Conservation (phyloP, 78 protist genomes). For the Planoprotostelium fungivorum region DNA sequence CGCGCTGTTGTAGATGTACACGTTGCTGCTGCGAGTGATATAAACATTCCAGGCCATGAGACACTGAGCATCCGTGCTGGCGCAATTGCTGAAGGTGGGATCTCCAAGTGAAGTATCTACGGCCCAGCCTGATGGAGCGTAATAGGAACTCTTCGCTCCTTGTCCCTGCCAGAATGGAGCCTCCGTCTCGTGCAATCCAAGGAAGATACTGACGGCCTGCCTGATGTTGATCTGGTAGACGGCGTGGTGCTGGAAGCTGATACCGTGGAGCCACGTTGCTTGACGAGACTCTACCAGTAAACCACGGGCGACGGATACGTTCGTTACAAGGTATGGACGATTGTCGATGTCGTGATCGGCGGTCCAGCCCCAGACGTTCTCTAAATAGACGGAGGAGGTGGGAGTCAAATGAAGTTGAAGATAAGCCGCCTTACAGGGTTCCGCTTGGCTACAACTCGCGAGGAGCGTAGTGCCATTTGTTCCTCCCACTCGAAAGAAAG, state of each 20-base stretch:
- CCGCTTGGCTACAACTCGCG: too few species aligned
- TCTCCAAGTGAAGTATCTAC: too few species aligned
- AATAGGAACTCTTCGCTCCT: background rate
- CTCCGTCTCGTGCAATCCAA: background rate
- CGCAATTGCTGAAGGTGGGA: background rate
- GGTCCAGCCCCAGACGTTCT: background rate
- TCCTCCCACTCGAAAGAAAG: background rate
- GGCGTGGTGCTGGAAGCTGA: background rate
- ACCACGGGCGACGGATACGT: background rate
- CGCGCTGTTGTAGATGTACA: background rate
- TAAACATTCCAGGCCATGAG: background rate
- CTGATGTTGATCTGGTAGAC: background rate
- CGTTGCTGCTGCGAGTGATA: background rate
- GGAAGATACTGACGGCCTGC: background rate
- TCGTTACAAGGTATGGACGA: background rate
- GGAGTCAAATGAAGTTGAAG: background rate
- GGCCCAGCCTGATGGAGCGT: background rate
- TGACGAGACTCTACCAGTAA: background rate
- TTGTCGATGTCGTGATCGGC: background rate
- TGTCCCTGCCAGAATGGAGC: background rate
- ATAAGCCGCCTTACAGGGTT: background rate
- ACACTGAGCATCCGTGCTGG: background rate
- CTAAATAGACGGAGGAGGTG: background rate
- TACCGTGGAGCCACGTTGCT: background rate
- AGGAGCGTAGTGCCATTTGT: background rate